Evolutionary conservation across 495 filamentous ascomycete species (phyloP), one percentile per base, ranked within the genome.

Genomic region (Neurospora tetrasperma): DNA sequence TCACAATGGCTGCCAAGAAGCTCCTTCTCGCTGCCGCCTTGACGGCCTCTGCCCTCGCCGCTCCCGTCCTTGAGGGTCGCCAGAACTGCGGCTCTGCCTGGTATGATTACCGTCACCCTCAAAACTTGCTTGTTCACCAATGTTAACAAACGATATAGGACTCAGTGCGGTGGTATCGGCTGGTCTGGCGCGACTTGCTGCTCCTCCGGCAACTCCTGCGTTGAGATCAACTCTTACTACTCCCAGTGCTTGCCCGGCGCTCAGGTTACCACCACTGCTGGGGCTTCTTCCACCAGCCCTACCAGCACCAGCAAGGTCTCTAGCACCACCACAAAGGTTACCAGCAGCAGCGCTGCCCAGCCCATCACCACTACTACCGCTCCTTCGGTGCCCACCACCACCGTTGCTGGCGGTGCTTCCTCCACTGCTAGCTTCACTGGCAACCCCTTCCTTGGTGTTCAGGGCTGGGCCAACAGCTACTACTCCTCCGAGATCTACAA

Each of bases 391-490:
- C n/a, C 40, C 66, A 68, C 71, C 8, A 70, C 72, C 68, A 73
- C 72, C 70, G 40, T 72, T 31, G 69, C 73, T 69, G 76, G 75
- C 44, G 73, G 73, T 31, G 70, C 75, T 27, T 44, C 70, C 35
- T 42, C 62, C 38, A 77, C 79, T 2, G 82, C 82, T 16, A 79
- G 78, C 73, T 84, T 79, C 71, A 75, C 80, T 14, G 83, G 84
- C 20, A 90, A 90, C 78, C 87, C 87, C 7, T 89, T 88, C 78
- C 74, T 76, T 2, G 87, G 86, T 6, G 83, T 87, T 54, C 77
- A 86, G 73, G 81, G 85, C 74, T 89, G 87, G 80, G 85, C 85
- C 71, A 89, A 89, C 79, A 79, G 83, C 44, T 89, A 85, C 82
- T 89, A 89, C 76, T 81, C 85, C 20, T 87, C 88, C 31, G 87